Base-by-base conservation (phyloP, 176 grass and related monocot genomes). In the Hordeum vulgare region DNA sequence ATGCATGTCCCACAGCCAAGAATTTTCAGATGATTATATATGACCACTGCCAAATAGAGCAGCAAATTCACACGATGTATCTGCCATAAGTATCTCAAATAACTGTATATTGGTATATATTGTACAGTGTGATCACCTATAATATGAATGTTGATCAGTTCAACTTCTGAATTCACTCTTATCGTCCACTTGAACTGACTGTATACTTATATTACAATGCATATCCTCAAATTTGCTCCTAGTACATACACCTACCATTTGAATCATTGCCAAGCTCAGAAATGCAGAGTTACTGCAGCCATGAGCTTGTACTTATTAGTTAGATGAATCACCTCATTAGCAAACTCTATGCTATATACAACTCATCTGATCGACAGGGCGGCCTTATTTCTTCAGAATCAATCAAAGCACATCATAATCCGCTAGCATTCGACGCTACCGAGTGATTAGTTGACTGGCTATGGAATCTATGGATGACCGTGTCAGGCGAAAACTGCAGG, bases 271-370 rank as follows among this genome's bases (percentile, higher is more conserved):
- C 4, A 69, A 80, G 13, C 36, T 60, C 59, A 54, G 7, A 44
- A 31, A 2, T 54, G 14, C 59, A 41, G 9, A 40, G n/a, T 7
- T 81, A 4, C 17, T 80, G n/a, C 21, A 31, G 29, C 12, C 76
- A 76, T 69, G 11, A 59, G 20, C 26, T 65, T 47, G 27, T 17
- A 47, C 28, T 75, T 76, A 28, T 66, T 51, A 28, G 37, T 83
- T 45, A 74, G 11, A 83, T 26, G 15, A 83, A 79, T 74, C 74
- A 79, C 9, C 36, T 74, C 62, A 71, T 78, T 78, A 86, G 53
- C 29, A 73, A 89, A 73, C 86, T 86, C 68, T 85, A 87, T 66
- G 80, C 37, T 87, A 91, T 87, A 66, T 91, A 89, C 89, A 92
- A 39, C 35, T 87, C 71, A 60, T 86, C 86, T 20, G 15, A 66